Percentiles rank a stretch among this genome's conserved stretches.
phyloP scores from a whole-genome alignment of 2,329 filamentous ascomycete genomes.

The Cercospora sojina region DNA sequence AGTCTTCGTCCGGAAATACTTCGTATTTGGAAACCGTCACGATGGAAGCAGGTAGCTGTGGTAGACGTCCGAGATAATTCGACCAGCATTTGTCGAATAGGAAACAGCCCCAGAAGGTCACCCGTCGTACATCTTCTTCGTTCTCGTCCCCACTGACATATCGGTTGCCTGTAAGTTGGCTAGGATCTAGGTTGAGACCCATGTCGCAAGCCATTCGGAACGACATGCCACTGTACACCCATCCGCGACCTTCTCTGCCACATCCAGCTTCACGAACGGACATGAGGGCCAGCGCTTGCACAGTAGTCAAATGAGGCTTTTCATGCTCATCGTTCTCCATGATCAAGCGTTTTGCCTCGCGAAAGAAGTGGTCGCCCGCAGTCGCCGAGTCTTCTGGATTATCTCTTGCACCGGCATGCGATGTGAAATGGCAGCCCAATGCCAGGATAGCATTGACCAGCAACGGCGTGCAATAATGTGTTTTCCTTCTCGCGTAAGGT shows the following conservation, averaged over 20 bases:
- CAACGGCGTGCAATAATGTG: conserved; percentile 80
- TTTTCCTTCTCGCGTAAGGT: conserved; percentile 50
- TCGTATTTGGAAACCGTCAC: conserved; percentile 86
- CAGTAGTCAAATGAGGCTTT: conserved; percentile 80
- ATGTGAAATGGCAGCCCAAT: conserved; percentile 89
- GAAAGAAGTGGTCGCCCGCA: conserved; percentile 94
- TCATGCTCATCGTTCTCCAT: conserved; percentile 92
- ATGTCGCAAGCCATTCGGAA: conserved; percentile 97
- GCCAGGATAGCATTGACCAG: conserved; percentile 93
- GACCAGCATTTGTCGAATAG: conserved; percentile 99
- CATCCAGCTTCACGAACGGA: conserved; percentile 94
- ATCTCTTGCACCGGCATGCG: conserved; percentile 68
- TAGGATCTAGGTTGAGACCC: conserved; percentile 81
- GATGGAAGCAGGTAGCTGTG: conserved; percentile 76
- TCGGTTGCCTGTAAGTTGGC: conserved; percentile 57
- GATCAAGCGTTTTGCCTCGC: conserved; percentile 85
- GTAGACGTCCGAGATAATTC: conserved; percentile 89
- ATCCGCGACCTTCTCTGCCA: conserved; percentile 89
- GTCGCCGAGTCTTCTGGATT: conserved; percentile 74
- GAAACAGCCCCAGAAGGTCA: conserved; percentile 98
- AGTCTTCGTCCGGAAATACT: conserved; percentile 85
- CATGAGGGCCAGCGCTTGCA: conserved; percentile 93
- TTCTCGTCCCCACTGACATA: conserved; percentile 59
- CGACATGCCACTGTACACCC: conserved; percentile 98
- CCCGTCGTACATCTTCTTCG: conserved; percentile 82